Evolutionary conservation across 106 monocot genomes (phyloP).

Genomic region (Ottelia alismoides): DNA sequence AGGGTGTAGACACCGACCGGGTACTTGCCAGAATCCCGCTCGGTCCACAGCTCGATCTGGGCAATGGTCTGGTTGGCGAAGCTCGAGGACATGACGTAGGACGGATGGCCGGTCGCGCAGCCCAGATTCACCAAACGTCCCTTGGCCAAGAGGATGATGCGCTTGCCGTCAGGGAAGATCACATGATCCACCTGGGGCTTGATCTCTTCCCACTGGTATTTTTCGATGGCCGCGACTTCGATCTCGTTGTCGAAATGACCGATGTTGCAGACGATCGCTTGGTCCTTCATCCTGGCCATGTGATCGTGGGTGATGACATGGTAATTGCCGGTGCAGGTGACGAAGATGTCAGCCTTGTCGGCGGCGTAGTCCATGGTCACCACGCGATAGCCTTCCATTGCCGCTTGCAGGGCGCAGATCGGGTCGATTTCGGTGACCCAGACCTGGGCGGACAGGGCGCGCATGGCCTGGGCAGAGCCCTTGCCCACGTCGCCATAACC

Average conservation of each 20-base stretch:
- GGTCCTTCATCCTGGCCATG: conserved; percentile 49
- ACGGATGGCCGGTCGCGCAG: conserved; percentile 31
- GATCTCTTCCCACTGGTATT: conserved; percentile 19
- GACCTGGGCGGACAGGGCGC: conserved; percentile 20
- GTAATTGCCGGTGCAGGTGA: conserved; percentile 37
- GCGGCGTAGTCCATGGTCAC: neutral
- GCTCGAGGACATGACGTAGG: conserved; percentile 38
- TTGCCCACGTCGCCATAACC: conserved; percentile 70
- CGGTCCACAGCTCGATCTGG: conserved; percentile 65
- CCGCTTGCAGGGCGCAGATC: conserved; percentile 2
- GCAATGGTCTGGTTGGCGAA: conserved; percentile 65
- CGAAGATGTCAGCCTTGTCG: conserved; percentile 4
- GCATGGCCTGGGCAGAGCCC: conserved; percentile 50
- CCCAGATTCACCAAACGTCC: conserved; percentile 38
- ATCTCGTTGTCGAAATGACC: conserved; percentile 43
- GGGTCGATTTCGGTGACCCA: conserved; percentile 3
- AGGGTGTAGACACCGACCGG: conserved; percentile 63
- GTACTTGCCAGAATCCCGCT: conserved; percentile 59
- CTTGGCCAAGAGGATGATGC: conserved; percentile 35
- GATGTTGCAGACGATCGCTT: conserved; percentile 44
- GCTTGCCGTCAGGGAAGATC: conserved; percentile 31
- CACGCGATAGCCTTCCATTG: neutral
- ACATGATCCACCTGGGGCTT: conserved; percentile 33
- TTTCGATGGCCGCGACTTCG: conserved; percentile 27
- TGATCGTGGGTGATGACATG: conserved; percentile 34